Evolutionary conservation across 192 early-diverging fungal species (phyloP), one percentile per base, ranked within the genome.

Genomic region (Mortierella antarctica): DNA sequence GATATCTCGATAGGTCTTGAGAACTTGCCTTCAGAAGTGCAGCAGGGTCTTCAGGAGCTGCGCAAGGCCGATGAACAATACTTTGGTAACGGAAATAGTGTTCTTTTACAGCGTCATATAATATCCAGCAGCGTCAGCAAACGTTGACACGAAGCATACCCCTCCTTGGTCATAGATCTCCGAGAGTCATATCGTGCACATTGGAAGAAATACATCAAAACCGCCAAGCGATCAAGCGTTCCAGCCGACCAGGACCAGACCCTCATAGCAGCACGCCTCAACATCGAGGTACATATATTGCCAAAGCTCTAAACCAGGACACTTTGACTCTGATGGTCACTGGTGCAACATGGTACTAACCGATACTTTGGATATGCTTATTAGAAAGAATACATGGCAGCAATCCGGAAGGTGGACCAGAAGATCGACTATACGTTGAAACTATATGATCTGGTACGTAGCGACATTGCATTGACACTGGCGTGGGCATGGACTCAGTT

Each of bases 1-100:
- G 20, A n/a, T 73, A 31, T 31, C 31, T 3, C 31, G 20, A n/a
- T 73, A 88, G 87, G 83, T 76, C 76, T 88, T 41, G 77, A 84
- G 57, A 88, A 88, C 59, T 57, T 88, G 49, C 87, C 87, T 14
- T 86, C 85, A 20, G 87, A 88, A 57, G 84, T 88, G 7, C 83
- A 86, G 50, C 87, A 88, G 64, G 83, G 86, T 57, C 81, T 88
- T 63, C 83, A 86, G 46, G 87, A 88, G 54, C 62, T 88, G 15
- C 71, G 87, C 15, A 83, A 70, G 23, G 83, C 84, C 53, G 87
- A 88, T 58, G 85, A 80, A 23, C 74, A 88, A 44, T 86, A 85
- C 52, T 85, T 85, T 80, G 74, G 87, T 84, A 85, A 31, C 31
- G 31, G 31, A 31, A 31, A 31, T 31, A 31, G 1, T 31, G 31